Evolutionary conservation across 192 early-diverging fungal genomes (phyloP).

Genomic region (Backusella tarrabulga): DNA sequence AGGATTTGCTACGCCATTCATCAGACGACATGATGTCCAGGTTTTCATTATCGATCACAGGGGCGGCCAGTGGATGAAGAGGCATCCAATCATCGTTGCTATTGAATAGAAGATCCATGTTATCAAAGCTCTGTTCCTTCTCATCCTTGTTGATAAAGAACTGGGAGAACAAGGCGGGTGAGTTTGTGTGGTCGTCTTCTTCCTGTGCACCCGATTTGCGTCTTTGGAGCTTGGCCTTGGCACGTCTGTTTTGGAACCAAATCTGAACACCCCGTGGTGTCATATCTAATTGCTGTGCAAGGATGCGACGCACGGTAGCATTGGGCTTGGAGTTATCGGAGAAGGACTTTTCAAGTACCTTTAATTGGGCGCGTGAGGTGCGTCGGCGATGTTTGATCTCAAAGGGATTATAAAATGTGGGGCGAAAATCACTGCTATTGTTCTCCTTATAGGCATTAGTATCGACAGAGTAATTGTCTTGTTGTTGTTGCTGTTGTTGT

Average conservation of each 20-base stretch:
- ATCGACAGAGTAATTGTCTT: neutral
- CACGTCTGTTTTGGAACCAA: slow-evolving; percentile 90
- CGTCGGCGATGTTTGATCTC: slow-evolving; percentile 75
- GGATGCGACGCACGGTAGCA: slow-evolving; percentile 54
- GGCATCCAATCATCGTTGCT: neutral
- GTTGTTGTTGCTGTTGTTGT: neutral
- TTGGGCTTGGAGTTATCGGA: slow-evolving; percentile 61
- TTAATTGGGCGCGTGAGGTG: slow-evolving; percentile 71
- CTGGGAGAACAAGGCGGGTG: slow-evolving; percentile 10
- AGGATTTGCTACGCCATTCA: slow-evolving; percentile 11
- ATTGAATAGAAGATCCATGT: neutral
- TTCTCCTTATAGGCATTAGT: neutral
- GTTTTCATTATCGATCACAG: neutral
- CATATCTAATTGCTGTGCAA: slow-evolving; percentile 67
- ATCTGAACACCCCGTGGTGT: slow-evolving; percentile 74
- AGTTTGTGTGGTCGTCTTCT: neutral
- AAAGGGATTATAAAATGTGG: slow-evolving; percentile 76
- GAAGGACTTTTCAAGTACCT: slow-evolving; percentile 71
- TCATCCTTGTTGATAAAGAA: slow-evolving; percentile 15
- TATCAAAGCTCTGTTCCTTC: neutral
- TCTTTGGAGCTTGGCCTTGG: slow-evolving; percentile 76
- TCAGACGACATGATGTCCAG: neutral
- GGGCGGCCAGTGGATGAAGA: neutral
- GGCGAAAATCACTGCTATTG: slow-evolving; percentile 51
- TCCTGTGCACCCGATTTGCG: slow-evolving; percentile 12